Conservation (phyloP, 257 asterid genomes). For the Capsicum baccatum region DNA sequence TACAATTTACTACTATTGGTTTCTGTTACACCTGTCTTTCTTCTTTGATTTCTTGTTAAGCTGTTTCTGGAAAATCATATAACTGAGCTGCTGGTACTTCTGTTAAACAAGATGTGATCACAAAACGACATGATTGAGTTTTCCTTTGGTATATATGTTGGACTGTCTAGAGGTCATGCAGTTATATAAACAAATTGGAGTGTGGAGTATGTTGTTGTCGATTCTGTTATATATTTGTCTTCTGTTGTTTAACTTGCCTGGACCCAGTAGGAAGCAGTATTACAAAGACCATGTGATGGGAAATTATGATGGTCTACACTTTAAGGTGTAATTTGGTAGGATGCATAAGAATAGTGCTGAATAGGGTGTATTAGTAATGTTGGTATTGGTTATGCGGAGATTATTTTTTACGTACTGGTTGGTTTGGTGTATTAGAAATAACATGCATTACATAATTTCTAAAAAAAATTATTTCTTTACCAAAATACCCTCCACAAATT, state of each 20-base stretch:
- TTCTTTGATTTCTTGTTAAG: not conserved
- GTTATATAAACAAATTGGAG: not conserved
- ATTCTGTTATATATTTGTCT: constrained; percentile 2
- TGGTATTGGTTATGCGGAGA: too few species aligned
- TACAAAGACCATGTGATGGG: constrained; percentile 10
- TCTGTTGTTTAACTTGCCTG: constrained; percentile 9
- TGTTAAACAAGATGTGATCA: constrained; percentile 25
- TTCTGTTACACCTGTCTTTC: not conserved
- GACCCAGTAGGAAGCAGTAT: not conserved
- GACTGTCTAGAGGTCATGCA: not conserved
- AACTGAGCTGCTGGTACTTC: constrained; percentile 16
- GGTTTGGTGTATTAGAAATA: too few species aligned
- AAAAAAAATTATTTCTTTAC: too few species aligned
- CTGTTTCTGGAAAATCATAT: constrained; percentile 16
- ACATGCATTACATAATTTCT: too few species aligned
- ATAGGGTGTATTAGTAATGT: too few species aligned
- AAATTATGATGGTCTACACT: not conserved
- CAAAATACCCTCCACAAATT: too few species aligned
- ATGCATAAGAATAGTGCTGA: too few species aligned
- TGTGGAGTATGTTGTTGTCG: not conserved
- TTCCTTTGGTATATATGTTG: constrained; percentile 8
- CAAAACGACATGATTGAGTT: not conserved
- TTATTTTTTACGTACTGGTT: too few species aligned
- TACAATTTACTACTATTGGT: constrained; percentile 40
- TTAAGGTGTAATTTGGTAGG: not conserved